A percentile compares a stretch with the other conserved stretches of the same genome.
Conservation (phyloP, 805 yeast species). For the Monosporozyma siamensis region DNA sequence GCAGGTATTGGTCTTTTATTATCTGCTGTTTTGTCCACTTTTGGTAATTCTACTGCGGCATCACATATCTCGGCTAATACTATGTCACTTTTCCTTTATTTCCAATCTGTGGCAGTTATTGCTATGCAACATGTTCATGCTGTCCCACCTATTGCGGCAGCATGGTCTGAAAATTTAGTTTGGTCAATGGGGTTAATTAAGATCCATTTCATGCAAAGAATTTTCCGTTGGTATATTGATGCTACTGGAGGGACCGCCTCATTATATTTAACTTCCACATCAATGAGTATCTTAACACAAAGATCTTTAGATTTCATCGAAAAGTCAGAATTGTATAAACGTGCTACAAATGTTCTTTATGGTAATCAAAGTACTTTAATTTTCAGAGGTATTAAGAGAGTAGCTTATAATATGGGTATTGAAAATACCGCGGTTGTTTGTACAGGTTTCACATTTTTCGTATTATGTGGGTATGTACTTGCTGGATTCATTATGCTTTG, state of each 20-base stretch:
- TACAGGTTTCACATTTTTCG: constrained; percentile 81
- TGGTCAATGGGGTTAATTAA: constrained; percentile 93
- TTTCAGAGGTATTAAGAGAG: constrained; percentile 77
- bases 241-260: constrained; percentile 86
- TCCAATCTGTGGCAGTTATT: constrained; percentile 80
- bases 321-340: constrained; percentile 25
- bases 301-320: constrained; percentile 26
- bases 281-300: constrained; percentile 69
- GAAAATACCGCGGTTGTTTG: constrained; percentile 77
- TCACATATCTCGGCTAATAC: constrained; percentile 88
- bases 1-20: constrained; percentile 78
- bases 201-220: constrained; percentile 72
- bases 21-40: constrained; percentile 72
- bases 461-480: constrained; percentile 68
- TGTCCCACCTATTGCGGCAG: constrained; percentile 87
- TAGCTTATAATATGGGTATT: constrained; percentile 66
- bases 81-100: constrained; percentile 73
- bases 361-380: constrained; percentile 56
- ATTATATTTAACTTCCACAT: constrained; percentile 51
- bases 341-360: constrained; percentile 33
- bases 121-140: constrained; percentile 78
- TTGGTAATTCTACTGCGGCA: constrained; percentile 86
- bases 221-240: constrained; percentile 78
- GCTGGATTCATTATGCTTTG: constrained; percentile 49
- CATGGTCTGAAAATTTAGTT: constrained; percentile 88